Evolutionary conservation across 2,329 filamentous ascomycete species (phyloP), one percentile per base, ranked within the genome.

Genomic region (Cadophora gregata): DNA sequence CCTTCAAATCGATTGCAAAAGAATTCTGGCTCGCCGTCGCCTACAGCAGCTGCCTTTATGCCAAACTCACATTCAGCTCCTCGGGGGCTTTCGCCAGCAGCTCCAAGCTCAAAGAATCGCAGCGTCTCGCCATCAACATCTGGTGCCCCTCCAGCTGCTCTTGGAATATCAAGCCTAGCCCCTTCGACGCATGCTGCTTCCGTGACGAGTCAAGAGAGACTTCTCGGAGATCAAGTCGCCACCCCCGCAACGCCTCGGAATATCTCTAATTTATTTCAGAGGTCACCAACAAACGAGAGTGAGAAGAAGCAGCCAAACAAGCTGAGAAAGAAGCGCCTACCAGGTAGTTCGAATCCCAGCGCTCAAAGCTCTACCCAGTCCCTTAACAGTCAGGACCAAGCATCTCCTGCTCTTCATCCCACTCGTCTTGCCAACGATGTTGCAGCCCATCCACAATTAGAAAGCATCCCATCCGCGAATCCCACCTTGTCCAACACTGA

Each of bases 281-380:
- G 90, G 70, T 90, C 91, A 2, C 88, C 90, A 0, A 84, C 85
- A 0, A 83, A 81, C 29, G 86, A 87, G 50, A 84, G 82, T 45
- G 89, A 89, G 69, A 89, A 86, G 73, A 87, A 92, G 55, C 90
- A 90, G 76, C 93, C 93, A 0, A 97, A 97, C 75, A 97, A 97
- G 79, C 82, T 99, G 61, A 91, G 90, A 78, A 98, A 98, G 83
- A 97, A 89, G 69, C 76, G 81, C n/a, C 82, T 91, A 64, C 90
- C 92, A 0, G 90, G 88, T 50, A 93, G 92, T 75, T 80, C 91
- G 25, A 94, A 93, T 72, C 90, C 90, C 24, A 97, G 95, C 76
- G 94, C 95, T 0, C 93, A 97, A 70, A 97, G 94, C 76, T 98
- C 96, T 19, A 91, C 87, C 7, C 87, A 91, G 19, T 97, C 94